phyloP scores from a whole-genome alignment of 768 basidiomycete genomes.

The Dentipellis fragilis region DNA sequence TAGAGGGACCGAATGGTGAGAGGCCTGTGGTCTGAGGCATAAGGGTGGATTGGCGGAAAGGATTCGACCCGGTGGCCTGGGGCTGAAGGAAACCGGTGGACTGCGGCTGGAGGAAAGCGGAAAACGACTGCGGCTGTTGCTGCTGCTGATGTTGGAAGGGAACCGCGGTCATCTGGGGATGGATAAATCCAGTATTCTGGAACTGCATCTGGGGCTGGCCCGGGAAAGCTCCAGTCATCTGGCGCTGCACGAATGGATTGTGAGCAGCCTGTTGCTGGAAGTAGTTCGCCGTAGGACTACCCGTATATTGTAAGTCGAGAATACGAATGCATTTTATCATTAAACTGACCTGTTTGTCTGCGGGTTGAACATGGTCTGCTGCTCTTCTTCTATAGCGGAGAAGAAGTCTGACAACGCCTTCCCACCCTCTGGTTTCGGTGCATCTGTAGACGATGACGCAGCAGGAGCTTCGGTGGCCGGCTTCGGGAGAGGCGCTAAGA shows the following conservation, averaged over 20 bases:
- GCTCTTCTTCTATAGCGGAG: slow-evolving; percentile 73
- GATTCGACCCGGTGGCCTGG: slow-evolving; percentile 46
- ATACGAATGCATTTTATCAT: background rate
- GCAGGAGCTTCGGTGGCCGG: slow-evolving; percentile 17
- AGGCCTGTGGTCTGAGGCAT: slow-evolving; percentile 12
- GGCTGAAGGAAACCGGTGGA: slow-evolving; percentile 37
- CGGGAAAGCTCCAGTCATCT: slow-evolving; percentile 43
- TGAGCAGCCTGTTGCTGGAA: slow-evolving; percentile 48
- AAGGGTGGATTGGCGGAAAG: slow-evolving; percentile 70
- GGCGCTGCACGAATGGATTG: slow-evolving; percentile 63
- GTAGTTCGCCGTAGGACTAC: slow-evolving; percentile 38
- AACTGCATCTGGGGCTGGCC: slow-evolving; percentile 15
- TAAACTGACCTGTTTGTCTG: slow-evolving; percentile 42
- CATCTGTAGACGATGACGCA: slow-evolving; percentile 17
- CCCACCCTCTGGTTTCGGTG: slow-evolving; percentile 25
- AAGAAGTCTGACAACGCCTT: slow-evolving; percentile 79
- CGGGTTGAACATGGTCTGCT: slow-evolving; percentile 62
- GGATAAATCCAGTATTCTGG: slow-evolving; percentile 24
- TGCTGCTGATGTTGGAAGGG: slow-evolving; percentile 6
- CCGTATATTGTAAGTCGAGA: slow-evolving; percentile 1
- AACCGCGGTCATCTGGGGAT: slow-evolving; percentile 13
- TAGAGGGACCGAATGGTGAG: slow-evolving; percentile 8
- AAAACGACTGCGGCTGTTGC: slow-evolving; percentile 24
- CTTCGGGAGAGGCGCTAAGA: slow-evolving; percentile 13
- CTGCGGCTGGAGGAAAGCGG: slow-evolving; percentile 36